Conservation (phyloP, 108 stramenopile species). For the Conticribra weissflogii region DNA sequence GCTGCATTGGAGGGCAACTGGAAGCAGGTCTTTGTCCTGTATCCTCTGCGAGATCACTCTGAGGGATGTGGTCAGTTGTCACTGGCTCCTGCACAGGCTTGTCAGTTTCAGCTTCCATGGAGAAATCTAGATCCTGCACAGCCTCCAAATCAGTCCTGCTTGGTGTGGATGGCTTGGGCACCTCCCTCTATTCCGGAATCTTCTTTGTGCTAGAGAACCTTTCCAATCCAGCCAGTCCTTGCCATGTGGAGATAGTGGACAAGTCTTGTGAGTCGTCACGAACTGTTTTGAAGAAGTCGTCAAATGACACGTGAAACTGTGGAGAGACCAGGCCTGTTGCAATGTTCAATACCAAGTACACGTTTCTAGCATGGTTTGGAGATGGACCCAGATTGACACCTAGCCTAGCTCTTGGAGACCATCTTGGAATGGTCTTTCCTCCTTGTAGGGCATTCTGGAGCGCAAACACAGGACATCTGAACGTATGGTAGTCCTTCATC, state of each 20-base stretch:
- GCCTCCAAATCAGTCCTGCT: too few species aligned
- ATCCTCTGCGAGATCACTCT: too few species aligned
- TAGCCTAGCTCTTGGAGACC: slow-evolving; percentile 1
- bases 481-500: background rate
- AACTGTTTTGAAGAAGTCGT: slow-evolving; percentile 33
- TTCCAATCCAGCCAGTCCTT: background rate
- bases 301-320: slow-evolving; percentile 31
- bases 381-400: slow-evolving; percentile 1
- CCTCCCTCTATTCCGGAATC: too few species aligned
- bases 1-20: too few species aligned
- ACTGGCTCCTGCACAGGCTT: too few species aligned
- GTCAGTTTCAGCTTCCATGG: too few species aligned
- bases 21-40: too few species aligned
- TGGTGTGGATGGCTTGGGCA: too few species aligned
- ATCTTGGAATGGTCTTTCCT: background rate
- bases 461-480: background rate
- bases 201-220: too few species aligned
- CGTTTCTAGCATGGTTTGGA: slow-evolving; percentile 13
- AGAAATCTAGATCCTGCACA: too few species aligned
- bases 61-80: too few species aligned
- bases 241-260: background rate
- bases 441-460: background rate
- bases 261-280: background rate
- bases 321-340: slow-evolving; percentile 41
- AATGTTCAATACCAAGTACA: slow-evolving; percentile 27